Conservation (phyloP, 202 grass and related monocot genomes). For the Bolboschoenoplectus hybrid region DNA sequence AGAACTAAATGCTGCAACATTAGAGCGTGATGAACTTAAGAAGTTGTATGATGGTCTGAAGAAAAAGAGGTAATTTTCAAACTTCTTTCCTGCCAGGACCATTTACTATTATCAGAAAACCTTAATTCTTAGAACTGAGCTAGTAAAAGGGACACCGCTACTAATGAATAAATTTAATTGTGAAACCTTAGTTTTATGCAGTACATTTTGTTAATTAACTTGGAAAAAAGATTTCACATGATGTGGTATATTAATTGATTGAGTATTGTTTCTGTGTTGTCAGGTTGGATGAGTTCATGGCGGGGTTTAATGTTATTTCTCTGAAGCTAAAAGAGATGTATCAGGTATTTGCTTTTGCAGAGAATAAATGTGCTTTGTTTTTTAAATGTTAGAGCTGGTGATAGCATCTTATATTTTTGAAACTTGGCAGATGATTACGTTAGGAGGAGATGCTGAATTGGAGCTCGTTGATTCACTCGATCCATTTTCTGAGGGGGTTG, state of each 20-base stretch:
- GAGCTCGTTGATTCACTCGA: slow-evolving; percentile 96
- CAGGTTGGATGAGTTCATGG: slow-evolving; percentile 99
- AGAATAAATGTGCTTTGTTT: slow-evolving; percentile 5
- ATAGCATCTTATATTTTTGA: slow-evolving; percentile 35
- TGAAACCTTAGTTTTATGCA: neutral
- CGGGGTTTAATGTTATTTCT: slow-evolving; percentile 93
- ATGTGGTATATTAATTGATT: neutral
- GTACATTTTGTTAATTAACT: slow-evolving; percentile 11
- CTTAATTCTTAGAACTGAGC: neutral
- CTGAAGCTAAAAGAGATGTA: slow-evolving; percentile 99
- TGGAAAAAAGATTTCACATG: neutral
- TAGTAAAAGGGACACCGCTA: neutral
- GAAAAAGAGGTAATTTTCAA: slow-evolving; percentile 62
- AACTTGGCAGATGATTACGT: slow-evolving; percentile 83
- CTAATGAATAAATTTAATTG: slow-evolving; percentile 7
- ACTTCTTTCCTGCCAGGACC: slow-evolving; percentile 18
- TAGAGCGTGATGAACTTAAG: slow-evolving; percentile 92
- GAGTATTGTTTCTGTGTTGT: slow-evolving; percentile 38
- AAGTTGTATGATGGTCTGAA: slow-evolving; percentile 77
- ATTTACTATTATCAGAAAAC: slow-evolving; percentile 1
- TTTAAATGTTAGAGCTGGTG: slow-evolving; percentile 20
- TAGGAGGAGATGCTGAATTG: slow-evolving; percentile 97
- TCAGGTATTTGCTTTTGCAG: slow-evolving; percentile 55
- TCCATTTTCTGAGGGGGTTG: slow-evolving; percentile 97
- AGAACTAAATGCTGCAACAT: slow-evolving; percentile 77